A percentile compares a stretch with the other conserved stretches of the same genome.
These are phyloP conservation scores for Penicillium sp. DNA, from an alignment of 2,329 filamentous ascomycete species.

Conservation along the genomic window DNA sequence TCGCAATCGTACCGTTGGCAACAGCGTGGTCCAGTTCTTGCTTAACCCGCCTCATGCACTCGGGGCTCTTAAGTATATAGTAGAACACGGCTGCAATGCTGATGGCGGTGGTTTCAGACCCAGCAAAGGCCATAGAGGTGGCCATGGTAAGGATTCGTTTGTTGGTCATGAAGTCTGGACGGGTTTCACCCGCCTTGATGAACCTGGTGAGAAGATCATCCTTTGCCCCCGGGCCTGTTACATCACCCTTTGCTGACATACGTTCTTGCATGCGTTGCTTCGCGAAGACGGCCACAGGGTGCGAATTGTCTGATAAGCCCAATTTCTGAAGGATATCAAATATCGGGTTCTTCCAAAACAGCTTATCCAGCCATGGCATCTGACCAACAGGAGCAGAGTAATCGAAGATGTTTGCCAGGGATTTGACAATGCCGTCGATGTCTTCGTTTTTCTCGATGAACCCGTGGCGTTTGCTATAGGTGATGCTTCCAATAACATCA, in stretches of 20 bases:
- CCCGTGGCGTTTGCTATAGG: constrained; percentile 65
- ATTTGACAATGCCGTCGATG: constrained; percentile 63
- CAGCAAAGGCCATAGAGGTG: constrained; percentile 48
- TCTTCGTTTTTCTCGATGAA: constrained; percentile 69
- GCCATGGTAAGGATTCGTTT: constrained; percentile 25
- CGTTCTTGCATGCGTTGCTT: not conserved
- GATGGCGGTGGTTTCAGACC: constrained; percentile 72
- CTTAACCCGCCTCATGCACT: not conserved
- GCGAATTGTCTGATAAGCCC: not conserved
- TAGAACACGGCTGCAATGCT: constrained; percentile 64
- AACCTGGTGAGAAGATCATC: constrained; percentile 10
- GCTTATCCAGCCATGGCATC: constrained; percentile 60
- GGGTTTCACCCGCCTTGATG: constrained; percentile 19
- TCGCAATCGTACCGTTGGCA: constrained; percentile 35
- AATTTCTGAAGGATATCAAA: not conserved
- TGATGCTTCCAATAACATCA: constrained; percentile 73
- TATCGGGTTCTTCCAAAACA: constrained; percentile 61
- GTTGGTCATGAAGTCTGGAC: constrained; percentile 24
- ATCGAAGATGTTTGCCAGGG: constrained; percentile 35
- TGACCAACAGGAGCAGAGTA: constrained; percentile 49
- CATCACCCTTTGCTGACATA: not conserved
- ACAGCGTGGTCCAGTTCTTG: not conserved
- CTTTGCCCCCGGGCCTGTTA: not conserved
- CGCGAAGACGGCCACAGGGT: not conserved
- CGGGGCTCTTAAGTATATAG: constrained; percentile 58